Percentiles rank a stretch among this genome's conserved stretches.
These are phyloP conservation scores for Luvunga scandens DNA, from an alignment of 345 rosid species.

Conservation along the genomic window DNA sequence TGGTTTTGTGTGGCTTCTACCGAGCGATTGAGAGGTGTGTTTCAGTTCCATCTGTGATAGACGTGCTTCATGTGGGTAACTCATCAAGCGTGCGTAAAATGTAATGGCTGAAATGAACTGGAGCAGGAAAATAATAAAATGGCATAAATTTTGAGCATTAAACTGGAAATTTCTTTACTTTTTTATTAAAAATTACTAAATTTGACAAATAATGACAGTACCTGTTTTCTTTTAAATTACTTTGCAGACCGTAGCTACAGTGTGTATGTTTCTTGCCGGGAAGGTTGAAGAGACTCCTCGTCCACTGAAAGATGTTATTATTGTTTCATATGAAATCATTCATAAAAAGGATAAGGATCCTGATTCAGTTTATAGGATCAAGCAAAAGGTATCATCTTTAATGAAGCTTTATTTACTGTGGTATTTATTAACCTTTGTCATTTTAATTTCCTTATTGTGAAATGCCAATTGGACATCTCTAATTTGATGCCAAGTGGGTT, in stretches of 20 bases:
- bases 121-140: not conserved
- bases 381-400: conserved; percentile 70
- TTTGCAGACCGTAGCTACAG: conserved; percentile 82
- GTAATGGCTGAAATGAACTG: not conserved
- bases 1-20: not conserved
- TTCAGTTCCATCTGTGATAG: not conserved
- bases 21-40: not conserved
- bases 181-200: not conserved
- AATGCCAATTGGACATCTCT: not conserved
- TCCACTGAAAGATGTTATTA: conserved; percentile 86
- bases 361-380: conserved; percentile 71
- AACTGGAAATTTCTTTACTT: not conserved
- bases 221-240: conserved; percentile 1
- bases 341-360: conserved; percentile 96
- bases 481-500: not conserved
- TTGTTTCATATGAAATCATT: conserved; percentile 90
- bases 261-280: conserved; percentile 98
- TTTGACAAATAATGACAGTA: not conserved
- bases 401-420: not conserved
- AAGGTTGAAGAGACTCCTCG: conserved; percentile 99
- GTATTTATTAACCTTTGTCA: not conserved
- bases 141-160: not conserved
- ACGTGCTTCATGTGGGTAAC: not conserved
- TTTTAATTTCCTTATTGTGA: not conserved
- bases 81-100: not conserved